Conservation (phyloP, 768 basidiomycete species). For the Mycena olivaceomarginata region DNA sequence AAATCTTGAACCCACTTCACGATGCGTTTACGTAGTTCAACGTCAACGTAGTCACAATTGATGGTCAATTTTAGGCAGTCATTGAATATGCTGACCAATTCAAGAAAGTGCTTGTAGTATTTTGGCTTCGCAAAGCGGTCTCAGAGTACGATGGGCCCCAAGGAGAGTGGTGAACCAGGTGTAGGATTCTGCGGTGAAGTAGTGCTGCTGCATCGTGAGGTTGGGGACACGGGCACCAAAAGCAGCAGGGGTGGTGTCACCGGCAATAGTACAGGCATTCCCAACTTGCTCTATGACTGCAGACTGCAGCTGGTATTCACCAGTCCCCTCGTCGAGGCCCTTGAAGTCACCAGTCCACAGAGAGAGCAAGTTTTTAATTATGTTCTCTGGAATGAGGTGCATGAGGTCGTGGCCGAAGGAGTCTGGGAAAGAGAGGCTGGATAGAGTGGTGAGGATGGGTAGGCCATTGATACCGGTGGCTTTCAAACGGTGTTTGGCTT, state of each 20-base stretch:
- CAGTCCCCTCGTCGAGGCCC: constrained; percentile 54
- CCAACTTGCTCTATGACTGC: constrained; percentile 7
- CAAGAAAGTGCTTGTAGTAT: constrained; percentile 10
- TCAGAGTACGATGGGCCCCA: neutral
- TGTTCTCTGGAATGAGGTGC: constrained; percentile 69
- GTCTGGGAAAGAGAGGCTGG: constrained; percentile 58
- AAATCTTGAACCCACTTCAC: constrained; percentile 17
- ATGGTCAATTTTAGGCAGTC: constrained; percentile 6
- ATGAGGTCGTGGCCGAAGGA: constrained; percentile 70
- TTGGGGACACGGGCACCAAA: constrained; percentile 23
- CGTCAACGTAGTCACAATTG: constrained; percentile 17
- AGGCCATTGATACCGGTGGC: no score
- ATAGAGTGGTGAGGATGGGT: constrained; percentile 29
- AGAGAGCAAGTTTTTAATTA: constrained; percentile 61
- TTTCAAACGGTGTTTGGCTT: no score
- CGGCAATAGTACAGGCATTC: neutral
- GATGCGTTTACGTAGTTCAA: neutral
- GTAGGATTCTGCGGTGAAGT: constrained; percentile 15
- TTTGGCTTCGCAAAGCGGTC: constrained; percentile 1
- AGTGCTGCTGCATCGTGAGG: neutral
- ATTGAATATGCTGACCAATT: neutral
- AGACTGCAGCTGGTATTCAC: constrained; percentile 48
- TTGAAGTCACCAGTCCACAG: constrained; percentile 67
- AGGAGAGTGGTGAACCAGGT: neutral
- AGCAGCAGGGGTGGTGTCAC: constrained; percentile 4